A percentile compares a stretch with the other conserved stretches of the same genome.
phyloP scores from a whole-genome alignment of 257 asterid genomes.

The Leonotis leonurus region DNA sequence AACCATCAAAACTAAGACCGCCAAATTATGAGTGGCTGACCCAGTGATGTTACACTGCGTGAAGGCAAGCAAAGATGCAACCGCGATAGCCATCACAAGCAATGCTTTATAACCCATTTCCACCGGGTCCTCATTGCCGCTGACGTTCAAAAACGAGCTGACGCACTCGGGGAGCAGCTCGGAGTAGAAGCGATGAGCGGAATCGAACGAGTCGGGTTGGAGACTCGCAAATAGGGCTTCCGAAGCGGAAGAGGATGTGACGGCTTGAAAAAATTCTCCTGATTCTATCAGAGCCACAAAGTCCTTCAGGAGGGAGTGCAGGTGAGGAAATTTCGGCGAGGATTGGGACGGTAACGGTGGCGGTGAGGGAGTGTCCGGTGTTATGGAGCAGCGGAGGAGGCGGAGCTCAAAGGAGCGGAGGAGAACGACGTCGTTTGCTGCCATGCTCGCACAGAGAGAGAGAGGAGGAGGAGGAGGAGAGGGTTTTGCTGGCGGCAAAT shows the following conservation, averaged over 20 bases:
- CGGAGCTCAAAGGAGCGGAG: constrained; percentile 80
- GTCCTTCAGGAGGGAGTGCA: constrained; percentile 34
- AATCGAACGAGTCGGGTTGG: constrained; percentile 34
- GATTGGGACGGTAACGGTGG: constrained; percentile 15
- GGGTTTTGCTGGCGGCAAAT: constrained; percentile 4
- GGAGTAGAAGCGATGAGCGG: constrained; percentile 54
- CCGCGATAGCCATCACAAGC: constrained; percentile 65
- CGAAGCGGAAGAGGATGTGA: constrained; percentile 46
- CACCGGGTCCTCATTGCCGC: constrained; percentile 16
- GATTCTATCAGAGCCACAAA: constrained; percentile 52
- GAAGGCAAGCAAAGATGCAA: constrained; percentile 71
- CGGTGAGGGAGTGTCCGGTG: constrained; percentile 31
- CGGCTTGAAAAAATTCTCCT: constrained; percentile 57
- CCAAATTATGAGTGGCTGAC: constrained; percentile 25
- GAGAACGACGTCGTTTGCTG: constrained; percentile 22
- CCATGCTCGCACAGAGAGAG: constrained; percentile 19
- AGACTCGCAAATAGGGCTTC: constrained; percentile 35
- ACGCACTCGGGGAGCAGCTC: constrained; percentile 50
- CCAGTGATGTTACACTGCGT: constrained; percentile 74
- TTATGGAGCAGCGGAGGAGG: constrained; percentile 73
- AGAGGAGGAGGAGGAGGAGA: not conserved
- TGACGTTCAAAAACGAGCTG: constrained; percentile 32
- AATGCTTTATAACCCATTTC: constrained; percentile 40
- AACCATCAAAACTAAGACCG: not conserved
- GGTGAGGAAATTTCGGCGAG: constrained; percentile 22